Evolutionary conservation across 257 asterid species (phyloP).

Genomic region (Mitragyna speciosa): DNA sequence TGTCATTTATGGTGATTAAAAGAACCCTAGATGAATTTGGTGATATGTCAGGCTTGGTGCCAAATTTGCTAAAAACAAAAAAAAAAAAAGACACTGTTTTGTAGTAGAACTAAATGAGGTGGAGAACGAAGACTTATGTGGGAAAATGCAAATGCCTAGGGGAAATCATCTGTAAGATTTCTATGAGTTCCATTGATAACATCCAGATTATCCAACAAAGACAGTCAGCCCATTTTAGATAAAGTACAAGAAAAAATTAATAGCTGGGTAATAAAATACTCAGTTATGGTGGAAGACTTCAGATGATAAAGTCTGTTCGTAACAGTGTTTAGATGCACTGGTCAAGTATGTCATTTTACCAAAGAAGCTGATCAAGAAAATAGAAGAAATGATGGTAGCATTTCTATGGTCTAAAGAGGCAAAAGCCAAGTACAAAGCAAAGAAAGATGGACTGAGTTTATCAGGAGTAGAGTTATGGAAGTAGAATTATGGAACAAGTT

Average conservation of each 20-base stretch:
- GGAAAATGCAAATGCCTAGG: background rate
- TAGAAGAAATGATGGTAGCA: too few relatives aligned
- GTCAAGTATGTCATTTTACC: too few relatives aligned
- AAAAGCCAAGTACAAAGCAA: too few relatives aligned
- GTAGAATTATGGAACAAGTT: too few relatives aligned
- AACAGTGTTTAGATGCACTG: too few relatives aligned
- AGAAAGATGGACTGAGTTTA: too few relatives aligned
- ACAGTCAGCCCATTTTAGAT: background rate
- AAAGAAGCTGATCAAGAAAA: too few relatives aligned
- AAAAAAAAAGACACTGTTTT: background rate
- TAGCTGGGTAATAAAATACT: background rate
- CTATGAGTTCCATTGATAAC: background rate
- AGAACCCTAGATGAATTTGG: background rate
- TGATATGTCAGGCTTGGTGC: background rate
- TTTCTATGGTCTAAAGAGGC: too few relatives aligned
- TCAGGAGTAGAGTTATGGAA: too few relatives aligned
- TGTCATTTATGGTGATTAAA: background rate
- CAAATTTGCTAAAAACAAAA: too few relatives aligned
- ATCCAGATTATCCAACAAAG: background rate
- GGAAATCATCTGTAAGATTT: background rate
- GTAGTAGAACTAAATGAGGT: background rate
- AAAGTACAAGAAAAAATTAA: background rate
- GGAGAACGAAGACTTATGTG: background rate
- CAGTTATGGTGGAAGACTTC: background rate
- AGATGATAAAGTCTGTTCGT: too few relatives aligned